phyloP scores from a whole-genome alignment of 306 rosid genomes.

The Cyclanthera cordifolia region DNA sequence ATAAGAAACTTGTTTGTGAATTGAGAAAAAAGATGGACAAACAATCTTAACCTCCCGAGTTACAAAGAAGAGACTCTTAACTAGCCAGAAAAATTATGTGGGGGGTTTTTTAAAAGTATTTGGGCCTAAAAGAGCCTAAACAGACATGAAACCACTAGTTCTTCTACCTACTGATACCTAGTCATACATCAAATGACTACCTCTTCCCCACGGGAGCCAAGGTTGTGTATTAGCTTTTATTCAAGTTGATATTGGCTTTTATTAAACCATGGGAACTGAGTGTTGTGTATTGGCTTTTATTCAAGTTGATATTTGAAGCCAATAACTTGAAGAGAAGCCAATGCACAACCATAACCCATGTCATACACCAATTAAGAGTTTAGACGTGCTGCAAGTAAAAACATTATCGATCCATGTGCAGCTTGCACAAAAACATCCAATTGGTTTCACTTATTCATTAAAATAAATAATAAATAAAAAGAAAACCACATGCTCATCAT shows the following conservation, averaged over 20 bases:
- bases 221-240: no score
- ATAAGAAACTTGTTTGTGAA: background rate
- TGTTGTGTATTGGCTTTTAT: no score
- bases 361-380: background rate
- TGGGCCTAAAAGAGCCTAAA: background rate
- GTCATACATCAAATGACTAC: background rate
- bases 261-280: no score
- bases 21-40: background rate
- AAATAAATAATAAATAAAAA: background rate
- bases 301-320: no score
- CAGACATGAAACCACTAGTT: background rate
- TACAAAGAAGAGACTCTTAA: background rate
- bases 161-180: background rate
- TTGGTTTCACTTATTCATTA: background rate
- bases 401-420: background rate
- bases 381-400: background rate
- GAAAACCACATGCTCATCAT: background rate
- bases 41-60: background rate
- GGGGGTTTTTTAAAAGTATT: background rate
- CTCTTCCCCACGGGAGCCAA: no score
- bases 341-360: background rate
- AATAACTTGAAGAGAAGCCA: background rate
- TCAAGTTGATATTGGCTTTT: no score
- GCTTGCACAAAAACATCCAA: background rate
- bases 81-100: background rate